A percentile compares a stretch with the other conserved stretches of the same genome.
Conservation (phyloP, 1,284 basidiomycete species). For the Austropuccinia psidii region DNA sequence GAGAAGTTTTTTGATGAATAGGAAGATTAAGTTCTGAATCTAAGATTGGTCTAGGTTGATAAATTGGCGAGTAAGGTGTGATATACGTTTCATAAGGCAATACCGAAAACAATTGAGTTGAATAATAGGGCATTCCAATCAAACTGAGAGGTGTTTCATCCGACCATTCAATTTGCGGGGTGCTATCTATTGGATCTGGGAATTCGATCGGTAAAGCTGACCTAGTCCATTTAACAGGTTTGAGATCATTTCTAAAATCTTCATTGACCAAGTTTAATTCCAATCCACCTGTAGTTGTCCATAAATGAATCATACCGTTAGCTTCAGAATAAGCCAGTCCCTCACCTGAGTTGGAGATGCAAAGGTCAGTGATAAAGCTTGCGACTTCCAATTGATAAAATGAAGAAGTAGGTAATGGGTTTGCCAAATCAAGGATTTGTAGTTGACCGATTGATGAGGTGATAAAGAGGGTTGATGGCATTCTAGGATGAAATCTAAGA, state of each 20-base stretch:
- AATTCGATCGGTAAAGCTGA: conserved; percentile 68
- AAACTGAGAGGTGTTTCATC: conserved; percentile 75
- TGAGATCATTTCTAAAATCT: conserved; percentile 45
- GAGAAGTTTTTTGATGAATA: conserved; percentile 67
- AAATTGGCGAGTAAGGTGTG: conserved; percentile 53
- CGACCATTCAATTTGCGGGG: conserved; percentile 67
- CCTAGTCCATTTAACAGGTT: conserved; percentile 80
- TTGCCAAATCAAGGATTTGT: conserved; percentile 77
- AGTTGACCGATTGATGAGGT: conserved; percentile 77
- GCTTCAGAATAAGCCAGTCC: conserved; percentile 89
- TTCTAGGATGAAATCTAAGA: conserved; percentile 71
- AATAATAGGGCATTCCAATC: conserved; percentile 84
- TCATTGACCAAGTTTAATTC: conserved; percentile 57
- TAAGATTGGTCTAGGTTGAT: conserved; percentile 47
- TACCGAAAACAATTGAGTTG: conserved; percentile 67
- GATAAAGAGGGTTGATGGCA: conserved; percentile 68
- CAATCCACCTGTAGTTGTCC: conserved; percentile 55
- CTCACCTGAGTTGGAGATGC: conserved; percentile 75
- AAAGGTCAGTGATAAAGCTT: conserved; percentile 70
- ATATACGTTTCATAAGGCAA: conserved; percentile 53
- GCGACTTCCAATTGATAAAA: conserved; percentile 51
- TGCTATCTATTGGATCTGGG: conserved; percentile 63
- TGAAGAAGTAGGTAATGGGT: conserved; percentile 49
- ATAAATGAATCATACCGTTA: conserved; percentile 73
- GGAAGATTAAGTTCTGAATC: conserved; percentile 51